phyloP scores from a whole-genome alignment of 108 stramenopile species.

The Skeletonema costatum region DNA sequence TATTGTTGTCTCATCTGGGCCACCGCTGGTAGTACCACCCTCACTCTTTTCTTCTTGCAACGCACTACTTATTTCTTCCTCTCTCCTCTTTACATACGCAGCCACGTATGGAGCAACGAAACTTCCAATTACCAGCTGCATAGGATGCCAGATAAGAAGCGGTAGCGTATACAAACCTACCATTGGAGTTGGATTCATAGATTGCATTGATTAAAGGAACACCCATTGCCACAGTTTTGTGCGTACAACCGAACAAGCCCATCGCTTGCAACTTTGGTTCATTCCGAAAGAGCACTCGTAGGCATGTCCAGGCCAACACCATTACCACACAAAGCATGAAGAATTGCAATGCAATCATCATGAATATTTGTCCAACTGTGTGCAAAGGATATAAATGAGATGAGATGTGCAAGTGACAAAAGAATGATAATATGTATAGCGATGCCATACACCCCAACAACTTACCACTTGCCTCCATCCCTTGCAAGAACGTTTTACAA shows the following conservation, averaged over 20 bases:
- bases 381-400: neutral
- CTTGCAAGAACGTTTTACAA: slow-evolving; percentile 56
- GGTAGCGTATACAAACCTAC: slow-evolving; percentile 70
- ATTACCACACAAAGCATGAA: slow-evolving; percentile 44
- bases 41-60: slow-evolving; percentile 1
- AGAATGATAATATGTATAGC: neutral
- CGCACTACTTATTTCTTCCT: slow-evolving; percentile 22
- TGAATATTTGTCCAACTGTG: slow-evolving; percentile 34
- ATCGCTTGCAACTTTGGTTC: slow-evolving; percentile 60
- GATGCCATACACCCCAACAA: neutral
- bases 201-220: slow-evolving; percentile 74
- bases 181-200: slow-evolving; percentile 50
- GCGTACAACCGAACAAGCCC: slow-evolving; percentile 71
- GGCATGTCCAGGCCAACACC: slow-evolving; percentile 51
- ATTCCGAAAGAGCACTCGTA: slow-evolving; percentile 42
- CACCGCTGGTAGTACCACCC: neutral
- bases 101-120: slow-evolving; percentile 51
- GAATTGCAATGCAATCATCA: slow-evolving; percentile 58
- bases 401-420: neutral
- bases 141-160: slow-evolving; percentile 75
- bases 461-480: slow-evolving; percentile 16
- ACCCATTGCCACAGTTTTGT: slow-evolving; percentile 78
- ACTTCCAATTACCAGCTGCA: slow-evolving; percentile 64
- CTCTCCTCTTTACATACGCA: slow-evolving; percentile 49
- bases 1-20: neutral